A percentile compares a stretch with the other conserved stretches of the same genome.
phyloP scores from a whole-genome alignment of 306 rosid genomes.

The Alnus rubra region DNA sequence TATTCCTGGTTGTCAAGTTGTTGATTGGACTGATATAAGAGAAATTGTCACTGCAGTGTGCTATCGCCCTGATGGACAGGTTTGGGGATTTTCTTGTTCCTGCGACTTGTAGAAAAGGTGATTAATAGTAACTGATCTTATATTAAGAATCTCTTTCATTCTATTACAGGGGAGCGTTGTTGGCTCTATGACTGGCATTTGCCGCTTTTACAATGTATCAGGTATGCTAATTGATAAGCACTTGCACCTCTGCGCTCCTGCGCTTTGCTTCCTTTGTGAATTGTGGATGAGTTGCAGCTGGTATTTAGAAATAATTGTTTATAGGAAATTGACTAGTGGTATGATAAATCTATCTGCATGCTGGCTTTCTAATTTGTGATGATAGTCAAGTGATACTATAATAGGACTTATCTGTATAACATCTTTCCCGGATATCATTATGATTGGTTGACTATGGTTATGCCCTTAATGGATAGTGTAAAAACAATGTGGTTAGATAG shows the following conservation, averaged over 20 bases:
- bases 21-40: slow-evolving; percentile 74
- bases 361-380: slow-evolving; percentile 16
- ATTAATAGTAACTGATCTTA: slow-evolving; percentile 20
- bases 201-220: slow-evolving; percentile 71
- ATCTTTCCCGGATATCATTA: slow-evolving; percentile 17
- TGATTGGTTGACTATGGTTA: background rate
- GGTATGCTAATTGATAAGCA: slow-evolving; percentile 45
- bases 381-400: slow-evolving; percentile 7
- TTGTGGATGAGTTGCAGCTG: background rate
- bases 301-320: background rate
- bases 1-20: slow-evolving; percentile 71
- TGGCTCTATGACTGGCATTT: slow-evolving; percentile 79
- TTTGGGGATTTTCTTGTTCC: slow-evolving; percentile 32
- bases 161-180: slow-evolving; percentile 73
- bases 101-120: slow-evolving; percentile 23
- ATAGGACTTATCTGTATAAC: slow-evolving; percentile 9
- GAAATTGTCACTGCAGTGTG: slow-evolving; percentile 91
- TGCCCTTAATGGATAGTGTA: background rate
- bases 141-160: slow-evolving; percentile 29
- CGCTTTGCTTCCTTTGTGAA: slow-evolving; percentile 18
- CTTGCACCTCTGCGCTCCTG: slow-evolving; percentile 9
- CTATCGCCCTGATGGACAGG: slow-evolving; percentile 95
- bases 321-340: slow-evolving; percentile 21
- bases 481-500: background rate
- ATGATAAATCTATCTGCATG: slow-evolving; percentile 14